phyloP scores from a whole-genome alignment of 176 grass and related monocot species.

The Carex myosuroides region DNA sequence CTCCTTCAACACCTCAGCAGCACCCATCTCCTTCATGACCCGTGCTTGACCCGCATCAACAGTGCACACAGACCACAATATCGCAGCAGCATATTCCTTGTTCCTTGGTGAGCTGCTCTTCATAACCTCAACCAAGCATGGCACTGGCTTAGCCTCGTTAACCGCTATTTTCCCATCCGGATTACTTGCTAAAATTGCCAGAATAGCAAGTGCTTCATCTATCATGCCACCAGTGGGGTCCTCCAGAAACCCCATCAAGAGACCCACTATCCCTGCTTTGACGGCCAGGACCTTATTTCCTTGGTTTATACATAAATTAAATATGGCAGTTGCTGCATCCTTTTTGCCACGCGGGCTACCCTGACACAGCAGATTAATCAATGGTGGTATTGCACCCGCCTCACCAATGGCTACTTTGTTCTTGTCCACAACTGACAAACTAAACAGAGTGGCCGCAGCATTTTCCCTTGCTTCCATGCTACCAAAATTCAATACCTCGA shows the following conservation, averaged over 20 bases:
- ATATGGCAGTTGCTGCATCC: constrained; percentile 91
- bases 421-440: constrained; percentile 79
- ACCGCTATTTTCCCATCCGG: constrained; percentile 63
- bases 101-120: constrained; percentile 64
- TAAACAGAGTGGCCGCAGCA: constrained; percentile 85
- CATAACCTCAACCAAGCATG: constrained; percentile 54
- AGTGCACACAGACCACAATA: constrained; percentile 69
- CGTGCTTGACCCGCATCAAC: constrained; percentile 37
- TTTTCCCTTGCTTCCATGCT: constrained; percentile 98
- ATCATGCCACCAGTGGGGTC: constrained; percentile 78
- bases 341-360: constrained; percentile 94
- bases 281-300: constrained; percentile 79
- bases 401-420: constrained; percentile 75
- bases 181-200: constrained; percentile 59
- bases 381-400: constrained; percentile 73
- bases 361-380: constrained; percentile 66
- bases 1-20: constrained; percentile 65
- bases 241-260: constrained; percentile 66
- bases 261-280: constrained; percentile 62
- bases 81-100: constrained; percentile 63
- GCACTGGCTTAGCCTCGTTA: constrained; percentile 37
- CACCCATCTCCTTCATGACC: constrained; percentile 50
- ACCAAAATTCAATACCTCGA: constrained; percentile 71
- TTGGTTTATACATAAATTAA: constrained; percentile 88
- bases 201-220: constrained; percentile 83